Conservation (phyloP, 768 basidiomycete genomes). For the Tylopilus intermedius region DNA sequence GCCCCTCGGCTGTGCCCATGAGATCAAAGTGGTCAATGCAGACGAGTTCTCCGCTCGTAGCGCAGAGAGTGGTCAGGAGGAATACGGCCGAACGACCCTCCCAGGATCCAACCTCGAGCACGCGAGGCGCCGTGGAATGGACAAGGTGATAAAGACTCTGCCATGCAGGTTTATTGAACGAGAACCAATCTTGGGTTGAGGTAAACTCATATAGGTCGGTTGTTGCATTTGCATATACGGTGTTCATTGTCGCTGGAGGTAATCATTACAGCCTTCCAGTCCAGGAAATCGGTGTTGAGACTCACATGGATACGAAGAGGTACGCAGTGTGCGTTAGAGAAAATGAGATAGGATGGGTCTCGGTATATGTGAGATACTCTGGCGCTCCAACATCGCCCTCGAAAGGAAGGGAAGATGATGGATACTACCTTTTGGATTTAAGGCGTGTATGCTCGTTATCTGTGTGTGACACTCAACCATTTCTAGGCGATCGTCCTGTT, state of each 20-base stretch:
- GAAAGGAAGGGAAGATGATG: conserved; percentile 3
- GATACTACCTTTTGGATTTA: conserved; percentile 9
- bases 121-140: conserved; percentile 37
- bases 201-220: conserved; percentile 39
- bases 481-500: conserved; percentile 5
- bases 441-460: neutral
- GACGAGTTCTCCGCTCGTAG: conserved; percentile 39
- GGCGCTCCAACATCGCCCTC: neutral
- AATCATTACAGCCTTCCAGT: neutral
- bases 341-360: neutral
- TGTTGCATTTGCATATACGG: conserved; percentile 1
- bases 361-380: conserved; percentile 18
- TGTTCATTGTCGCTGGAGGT: conserved; percentile 14
- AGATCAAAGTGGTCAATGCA: conserved; percentile 62
- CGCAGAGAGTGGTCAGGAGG: conserved; percentile 45
- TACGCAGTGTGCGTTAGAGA: neutral
- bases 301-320: neutral
- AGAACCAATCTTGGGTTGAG: conserved; percentile 54
- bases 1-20: conserved; percentile 42
- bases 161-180: conserved; percentile 42
- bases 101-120: conserved; percentile 58
- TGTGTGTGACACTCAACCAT: neutral
- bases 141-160: conserved; percentile 37
- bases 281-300: neutral
- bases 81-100: conserved; percentile 61